Evolutionary conservation across 805 yeast species (phyloP), one percentile per base, ranked within the genome.

Genomic region (Lachancea dasiensis): DNA sequence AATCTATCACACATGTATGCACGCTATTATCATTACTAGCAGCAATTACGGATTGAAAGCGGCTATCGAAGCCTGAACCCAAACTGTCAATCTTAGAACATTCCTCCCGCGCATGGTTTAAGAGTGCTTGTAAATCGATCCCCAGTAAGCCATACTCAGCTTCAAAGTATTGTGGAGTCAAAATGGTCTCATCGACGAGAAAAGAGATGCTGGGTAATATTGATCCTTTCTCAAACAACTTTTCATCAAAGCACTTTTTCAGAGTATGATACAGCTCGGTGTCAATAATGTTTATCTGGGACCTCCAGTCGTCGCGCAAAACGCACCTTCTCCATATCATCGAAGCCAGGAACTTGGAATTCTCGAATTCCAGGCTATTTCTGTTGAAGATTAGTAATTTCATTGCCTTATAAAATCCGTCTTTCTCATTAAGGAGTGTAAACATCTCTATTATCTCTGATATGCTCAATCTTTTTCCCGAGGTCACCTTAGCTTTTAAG

Each of bases 271-370:
- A 77, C 9, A 77, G 53, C 0, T 63, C 49, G 1, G 79, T 70
- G 14, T 64, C 61, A 3, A 71, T 54, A 39, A 51, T 63, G 26
- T 69, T 73, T 34, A 69, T 73, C 2, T 69, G 56, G 35, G 67
- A 61, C 34, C 56, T 59, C 38, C 66, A 60, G 5, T 53, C 43
- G 81, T 80, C 82, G 44, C 48, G 57, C 32, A 64, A 59, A 16
- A 83, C 58, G 31, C 81, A 64, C 44, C 87, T 64, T 46, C 73
- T 67, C 86, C 89, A 82, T 0, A 79, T 58, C 6, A 67, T 46
- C 6, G 60, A 57, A 30, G 61, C 65, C 31, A 52, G 36, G 21
- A 50, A 46, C 19, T 59, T 60, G 17, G 61, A 54, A 2, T 41
- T 45, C 41, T 65, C 69, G 35, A 62, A 61, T 10, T 47, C 38